Evolutionary conservation across 331 rosid species (phyloP).

Genomic region (Telfairia occidentalis): DNA sequence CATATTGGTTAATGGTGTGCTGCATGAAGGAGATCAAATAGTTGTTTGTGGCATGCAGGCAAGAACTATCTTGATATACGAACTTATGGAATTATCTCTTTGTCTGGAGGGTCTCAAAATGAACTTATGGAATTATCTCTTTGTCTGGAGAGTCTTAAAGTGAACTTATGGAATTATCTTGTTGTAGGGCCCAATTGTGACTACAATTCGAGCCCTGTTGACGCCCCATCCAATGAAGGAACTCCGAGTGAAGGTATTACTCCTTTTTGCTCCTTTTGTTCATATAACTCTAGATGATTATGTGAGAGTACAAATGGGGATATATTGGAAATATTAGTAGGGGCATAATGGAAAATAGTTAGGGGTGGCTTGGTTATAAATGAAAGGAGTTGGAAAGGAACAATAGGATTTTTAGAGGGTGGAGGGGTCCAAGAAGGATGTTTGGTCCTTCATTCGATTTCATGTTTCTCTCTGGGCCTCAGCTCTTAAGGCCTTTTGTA

Average conservation of each 20-base stretch:
- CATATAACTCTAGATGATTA: background rate
- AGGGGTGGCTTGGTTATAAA: too few species aligned
- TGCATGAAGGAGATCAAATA: slow-evolving; percentile 96
- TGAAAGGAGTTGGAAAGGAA: too few species aligned
- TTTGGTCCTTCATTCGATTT: too few species aligned
- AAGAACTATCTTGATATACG: slow-evolving; percentile 25
- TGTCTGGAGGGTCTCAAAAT: background rate
- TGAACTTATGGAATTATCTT: slow-evolving; percentile 3
- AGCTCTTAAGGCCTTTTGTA: too few species aligned
- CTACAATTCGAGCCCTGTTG: slow-evolving; percentile 80
- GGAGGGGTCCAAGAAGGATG: too few species aligned
- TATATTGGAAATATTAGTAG: too few species aligned
- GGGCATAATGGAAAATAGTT: too few species aligned
- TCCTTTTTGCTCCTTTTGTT: background rate
- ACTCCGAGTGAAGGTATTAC: slow-evolving; percentile 78
- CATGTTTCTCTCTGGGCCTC: too few species aligned
- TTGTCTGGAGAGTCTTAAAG: background rate
- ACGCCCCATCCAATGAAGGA: slow-evolving; percentile 98
- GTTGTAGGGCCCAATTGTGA: slow-evolving; percentile 72
- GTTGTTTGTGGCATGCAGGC: slow-evolving; percentile 98
- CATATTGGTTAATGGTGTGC: slow-evolving; percentile 84
- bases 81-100: background rate
- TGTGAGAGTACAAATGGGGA: too few species aligned
- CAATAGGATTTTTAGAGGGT: too few species aligned
- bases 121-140: background rate